Conservation (phyloP, 768 basidiomycete genomes). For the Rhizopogon vinicolor region DNA sequence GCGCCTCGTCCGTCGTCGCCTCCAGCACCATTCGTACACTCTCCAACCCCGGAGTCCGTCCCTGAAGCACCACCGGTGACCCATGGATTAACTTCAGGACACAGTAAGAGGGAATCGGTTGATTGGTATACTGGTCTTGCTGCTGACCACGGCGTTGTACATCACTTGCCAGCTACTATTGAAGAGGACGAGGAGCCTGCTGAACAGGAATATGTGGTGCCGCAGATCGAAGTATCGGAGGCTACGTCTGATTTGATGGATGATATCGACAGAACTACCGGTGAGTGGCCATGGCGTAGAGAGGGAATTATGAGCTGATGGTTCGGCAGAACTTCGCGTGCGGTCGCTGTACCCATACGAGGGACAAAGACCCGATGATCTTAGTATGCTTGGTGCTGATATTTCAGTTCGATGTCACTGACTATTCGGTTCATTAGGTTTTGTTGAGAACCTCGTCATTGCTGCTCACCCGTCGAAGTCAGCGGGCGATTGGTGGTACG, state of each 20-base stretch:
- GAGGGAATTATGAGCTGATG: slow-evolving; percentile 2
- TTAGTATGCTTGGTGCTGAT: slow-evolving; percentile 44
- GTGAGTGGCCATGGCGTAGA: slow-evolving; percentile 33
- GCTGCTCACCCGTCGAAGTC: slow-evolving; percentile 82
- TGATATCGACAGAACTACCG: slow-evolving; percentile 64
- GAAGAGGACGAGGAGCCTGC: slow-evolving; percentile 60
- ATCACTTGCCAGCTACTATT: slow-evolving; percentile 44
- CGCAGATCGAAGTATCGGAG: slow-evolving; percentile 56
- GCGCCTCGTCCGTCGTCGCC: slow-evolving; percentile 41
- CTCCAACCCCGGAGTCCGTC: slow-evolving; percentile 9
- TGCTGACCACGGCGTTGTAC: slow-evolving; percentile 51
- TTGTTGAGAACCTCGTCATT: slow-evolving; percentile 75
- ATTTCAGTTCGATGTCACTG: background rate
- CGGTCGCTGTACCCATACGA: slow-evolving; percentile 82
- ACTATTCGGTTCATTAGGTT: slow-evolving; percentile 42
- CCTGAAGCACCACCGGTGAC: slow-evolving; percentile 12
- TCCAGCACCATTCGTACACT: slow-evolving; percentile 6
- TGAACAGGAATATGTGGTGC: slow-evolving; percentile 34
- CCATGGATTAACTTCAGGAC: slow-evolving; percentile 15
- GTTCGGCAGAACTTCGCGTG: slow-evolving; percentile 58
- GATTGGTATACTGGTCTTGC: slow-evolving; percentile 92
- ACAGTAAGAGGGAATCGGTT: slow-evolving; percentile 68
- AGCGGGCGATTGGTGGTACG: slow-evolving; percentile 92
- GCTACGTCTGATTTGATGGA: slow-evolving; percentile 48
- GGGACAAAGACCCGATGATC: slow-evolving; percentile 84